Percentiles rank a stretch among this genome's conserved stretches.
Conservation (phyloP, 345 rosid species). For the Eucalyptus regnans region DNA sequence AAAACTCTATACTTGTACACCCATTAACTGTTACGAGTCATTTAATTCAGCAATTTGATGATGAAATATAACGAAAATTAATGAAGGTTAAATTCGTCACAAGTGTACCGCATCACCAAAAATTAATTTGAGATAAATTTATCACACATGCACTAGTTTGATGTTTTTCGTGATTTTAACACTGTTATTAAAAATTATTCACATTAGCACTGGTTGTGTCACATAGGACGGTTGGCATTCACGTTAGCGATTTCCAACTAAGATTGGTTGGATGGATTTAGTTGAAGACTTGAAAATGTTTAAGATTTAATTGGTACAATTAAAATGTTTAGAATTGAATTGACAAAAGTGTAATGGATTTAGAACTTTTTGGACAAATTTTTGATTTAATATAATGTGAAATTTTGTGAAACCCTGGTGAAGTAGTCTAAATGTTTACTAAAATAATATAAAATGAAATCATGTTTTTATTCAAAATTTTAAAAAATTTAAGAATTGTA, state of each 20-base stretch:
- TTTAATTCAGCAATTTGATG: too few relatives aligned
- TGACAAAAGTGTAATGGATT: too few relatives aligned
- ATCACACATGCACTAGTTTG: not conserved
- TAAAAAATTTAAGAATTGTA: not conserved
- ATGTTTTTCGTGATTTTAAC: too few relatives aligned
- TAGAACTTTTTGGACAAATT: not conserved
- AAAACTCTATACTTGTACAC: too few relatives aligned
- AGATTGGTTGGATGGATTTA: accelerated
- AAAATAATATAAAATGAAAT: not conserved
- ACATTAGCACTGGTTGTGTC: accelerated
- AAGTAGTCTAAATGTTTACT: not conserved
- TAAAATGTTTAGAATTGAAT: too few relatives aligned
- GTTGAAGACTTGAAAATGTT: not conserved
- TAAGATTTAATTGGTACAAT: too few relatives aligned
- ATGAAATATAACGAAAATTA: too few relatives aligned
- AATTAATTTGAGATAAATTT: too few relatives aligned
- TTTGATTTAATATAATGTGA: not conserved
- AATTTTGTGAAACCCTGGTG: too few relatives aligned
- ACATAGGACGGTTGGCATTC: accelerated
- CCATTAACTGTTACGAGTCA: too few relatives aligned
- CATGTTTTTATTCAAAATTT: accelerated
- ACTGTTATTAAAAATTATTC: too few relatives aligned
- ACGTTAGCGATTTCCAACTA: accelerated
- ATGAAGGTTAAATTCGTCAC: accelerated
- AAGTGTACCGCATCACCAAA: too few relatives aligned